Conservation (phyloP, 2,329 filamentous ascomycete genomes). For the Thyridium curvatum region DNA sequence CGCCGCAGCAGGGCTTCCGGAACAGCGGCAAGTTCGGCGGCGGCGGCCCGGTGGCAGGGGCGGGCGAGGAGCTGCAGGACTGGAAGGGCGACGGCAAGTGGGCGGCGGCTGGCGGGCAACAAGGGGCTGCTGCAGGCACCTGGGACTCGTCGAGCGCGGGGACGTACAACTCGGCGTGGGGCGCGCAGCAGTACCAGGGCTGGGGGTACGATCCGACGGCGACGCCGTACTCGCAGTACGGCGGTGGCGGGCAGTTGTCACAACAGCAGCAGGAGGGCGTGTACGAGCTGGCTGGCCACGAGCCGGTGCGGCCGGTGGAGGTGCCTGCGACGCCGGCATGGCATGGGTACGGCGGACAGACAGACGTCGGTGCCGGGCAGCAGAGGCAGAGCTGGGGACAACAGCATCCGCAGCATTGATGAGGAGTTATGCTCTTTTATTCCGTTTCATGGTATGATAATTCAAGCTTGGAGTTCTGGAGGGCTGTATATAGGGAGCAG, state of each 20-base stretch:
- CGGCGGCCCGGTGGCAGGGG: neutral
- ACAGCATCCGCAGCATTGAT: no score
- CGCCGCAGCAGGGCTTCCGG: conserved; percentile 8
- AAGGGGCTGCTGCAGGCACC: neutral
- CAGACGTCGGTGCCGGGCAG: no score
- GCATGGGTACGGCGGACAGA: conserved; percentile 1
- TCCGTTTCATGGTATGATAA: no score
- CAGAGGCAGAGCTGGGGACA: neutral
- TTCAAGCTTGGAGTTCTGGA: no score
- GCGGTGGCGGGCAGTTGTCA: neutral
- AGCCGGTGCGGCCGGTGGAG: conserved; percentile 12
- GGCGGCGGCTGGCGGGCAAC: neutral
- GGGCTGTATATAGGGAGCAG: no score
- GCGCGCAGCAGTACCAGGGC: neutral
- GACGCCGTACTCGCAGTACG: neutral
- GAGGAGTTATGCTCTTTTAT: no score
- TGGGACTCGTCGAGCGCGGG: neutral
- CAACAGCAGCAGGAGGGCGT: conserved; percentile 1
- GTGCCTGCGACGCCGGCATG: conserved; percentile 15
- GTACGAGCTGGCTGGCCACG: conserved; percentile 50
- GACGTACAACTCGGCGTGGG: no score
- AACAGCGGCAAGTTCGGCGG: neutral
- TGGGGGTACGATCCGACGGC: neutral
- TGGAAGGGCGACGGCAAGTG: conserved; percentile 1
- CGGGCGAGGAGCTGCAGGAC: conserved; percentile 1